Evolutionary conservation across 2,329 filamentous ascomycete species (phyloP).

Genomic region (Hymenotorrendiella dingleyae): DNA sequence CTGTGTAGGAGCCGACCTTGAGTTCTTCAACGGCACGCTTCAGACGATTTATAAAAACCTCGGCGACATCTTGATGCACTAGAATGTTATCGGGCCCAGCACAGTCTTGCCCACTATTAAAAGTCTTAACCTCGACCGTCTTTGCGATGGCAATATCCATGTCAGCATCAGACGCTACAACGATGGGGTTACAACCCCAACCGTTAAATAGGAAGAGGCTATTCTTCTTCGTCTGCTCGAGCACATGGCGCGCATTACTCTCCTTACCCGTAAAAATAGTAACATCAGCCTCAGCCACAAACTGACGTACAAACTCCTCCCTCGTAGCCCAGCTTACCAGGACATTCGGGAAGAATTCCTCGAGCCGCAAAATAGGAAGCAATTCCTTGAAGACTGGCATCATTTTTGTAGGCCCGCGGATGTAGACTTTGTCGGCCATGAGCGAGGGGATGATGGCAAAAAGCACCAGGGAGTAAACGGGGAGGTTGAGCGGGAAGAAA

Average conservation of each 20-base stretch:
- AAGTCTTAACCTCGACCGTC: neutral
- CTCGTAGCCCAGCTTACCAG: neutral
- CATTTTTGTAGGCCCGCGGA: neutral
- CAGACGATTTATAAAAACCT: neutral
- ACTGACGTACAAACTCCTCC: neutral
- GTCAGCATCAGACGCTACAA: neutral
- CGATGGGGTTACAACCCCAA: neutral
- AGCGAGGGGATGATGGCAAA: neutral
- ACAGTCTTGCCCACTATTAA: conserved; percentile 1
- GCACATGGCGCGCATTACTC: neutral
- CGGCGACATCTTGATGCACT: neutral
- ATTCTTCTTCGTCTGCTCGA: neutral
- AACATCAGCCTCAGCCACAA: conserved; percentile 1
- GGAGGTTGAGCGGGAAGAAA: neutral
- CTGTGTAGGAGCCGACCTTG: neutral
- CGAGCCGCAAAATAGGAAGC: neutral
- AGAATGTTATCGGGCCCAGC: conserved; percentile 1
- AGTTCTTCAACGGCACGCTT: neutral
- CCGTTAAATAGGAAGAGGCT: neutral
- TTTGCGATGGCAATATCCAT: neutral
- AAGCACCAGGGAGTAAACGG: neutral
- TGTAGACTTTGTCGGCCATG: neutral
- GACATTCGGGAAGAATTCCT: neutral
- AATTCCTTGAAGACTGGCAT: neutral
- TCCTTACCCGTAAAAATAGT: conserved; percentile 1